These are phyloP conservation scores for Ophiorrhiza pumila DNA, from an alignment of 257 asterid species.

Conservation along the genomic window DNA sequence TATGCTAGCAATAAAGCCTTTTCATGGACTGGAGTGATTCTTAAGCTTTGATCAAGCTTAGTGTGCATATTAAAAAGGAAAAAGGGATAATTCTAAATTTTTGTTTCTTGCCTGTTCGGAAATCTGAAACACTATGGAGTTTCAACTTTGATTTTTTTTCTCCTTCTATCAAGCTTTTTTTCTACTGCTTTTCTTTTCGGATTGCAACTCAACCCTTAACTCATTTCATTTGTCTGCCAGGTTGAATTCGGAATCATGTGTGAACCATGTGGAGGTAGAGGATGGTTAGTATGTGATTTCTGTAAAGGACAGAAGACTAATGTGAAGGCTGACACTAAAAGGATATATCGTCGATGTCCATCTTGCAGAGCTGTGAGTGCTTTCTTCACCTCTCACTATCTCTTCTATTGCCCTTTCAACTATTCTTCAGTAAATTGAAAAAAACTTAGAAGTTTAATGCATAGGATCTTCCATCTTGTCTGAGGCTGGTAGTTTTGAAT, in stretches of 20 bases:
- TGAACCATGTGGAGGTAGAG: slow-evolving; percentile 55
- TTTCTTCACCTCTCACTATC: background rate
- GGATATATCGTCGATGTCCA: slow-evolving; percentile 73
- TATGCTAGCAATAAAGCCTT: background rate
- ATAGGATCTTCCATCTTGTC: background rate
- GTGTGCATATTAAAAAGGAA: background rate
- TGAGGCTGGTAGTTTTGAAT: background rate
- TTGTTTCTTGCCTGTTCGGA: background rate
- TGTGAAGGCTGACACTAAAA: slow-evolving; percentile 55
- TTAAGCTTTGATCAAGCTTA: background rate
- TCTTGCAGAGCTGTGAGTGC: slow-evolving; percentile 75
- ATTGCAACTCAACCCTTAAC: background rate
- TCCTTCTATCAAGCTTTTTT: background rate
- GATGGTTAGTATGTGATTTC: slow-evolving; percentile 74
- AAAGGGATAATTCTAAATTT: background rate
- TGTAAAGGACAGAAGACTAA: slow-evolving; percentile 77
- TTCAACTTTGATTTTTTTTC: background rate
- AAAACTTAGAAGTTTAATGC: background rate
- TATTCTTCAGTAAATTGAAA: background rate
- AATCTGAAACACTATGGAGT: background rate
- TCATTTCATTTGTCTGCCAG: slow-evolving; percentile 26
- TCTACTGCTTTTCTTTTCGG: background rate
- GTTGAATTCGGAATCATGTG: slow-evolving; percentile 52
- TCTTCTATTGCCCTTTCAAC: background rate
- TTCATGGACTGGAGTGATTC: background rate